Base-by-base conservation (phyloP, 169 alveolate species). In the Toxoplasma gondii region DNA sequence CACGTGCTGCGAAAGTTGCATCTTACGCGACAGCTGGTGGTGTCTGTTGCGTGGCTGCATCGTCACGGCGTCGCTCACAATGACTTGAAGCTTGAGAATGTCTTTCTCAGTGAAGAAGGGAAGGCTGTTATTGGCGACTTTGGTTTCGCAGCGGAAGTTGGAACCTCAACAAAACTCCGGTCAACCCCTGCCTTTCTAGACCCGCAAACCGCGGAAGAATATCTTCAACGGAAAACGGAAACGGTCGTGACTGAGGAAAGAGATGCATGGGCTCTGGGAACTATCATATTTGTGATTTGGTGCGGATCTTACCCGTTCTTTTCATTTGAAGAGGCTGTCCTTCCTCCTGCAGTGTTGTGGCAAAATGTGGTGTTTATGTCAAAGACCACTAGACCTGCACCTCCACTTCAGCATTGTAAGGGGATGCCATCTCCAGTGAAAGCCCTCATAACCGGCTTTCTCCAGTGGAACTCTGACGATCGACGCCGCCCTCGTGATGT, bases 61-160 rank as follows among this genome's bases (percentile, higher is more conserved):
- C 78, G 45, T 19, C 38, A 64, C 36, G 94, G 94, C 19, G 58
- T 94, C 0, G 44, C 70, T 36, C 96, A 94, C 80, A 53, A 94
- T 78, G 96, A 94, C 78, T 44, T 88, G 69, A 88, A 94, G 41
- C 94, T 80, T 4, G 94, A 94, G 84, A 94, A 94, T 54, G 74
- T 94, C 49, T 87, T 94, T 4, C 69, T 94, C 74, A 90, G 91
- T 41, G 92, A 84, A 24, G 93, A 94, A 29, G 96, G 96, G 31
- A 82, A 94, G 44, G 96, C 90, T 49, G 69, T 74, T 39, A n/a
- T 88, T 0, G 96, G 96, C 19, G 96, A 93, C 39, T 93, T 93
- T 69, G 96, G 96, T 29, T 58, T 88, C 84, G 91, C n/a, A 93
- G 88, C 70, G 36, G 34, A 70, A 24, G 70, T 88, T 49, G 93